Conservation (phyloP, 768 basidiomycete genomes). For the Jaapia argillacea region DNA sequence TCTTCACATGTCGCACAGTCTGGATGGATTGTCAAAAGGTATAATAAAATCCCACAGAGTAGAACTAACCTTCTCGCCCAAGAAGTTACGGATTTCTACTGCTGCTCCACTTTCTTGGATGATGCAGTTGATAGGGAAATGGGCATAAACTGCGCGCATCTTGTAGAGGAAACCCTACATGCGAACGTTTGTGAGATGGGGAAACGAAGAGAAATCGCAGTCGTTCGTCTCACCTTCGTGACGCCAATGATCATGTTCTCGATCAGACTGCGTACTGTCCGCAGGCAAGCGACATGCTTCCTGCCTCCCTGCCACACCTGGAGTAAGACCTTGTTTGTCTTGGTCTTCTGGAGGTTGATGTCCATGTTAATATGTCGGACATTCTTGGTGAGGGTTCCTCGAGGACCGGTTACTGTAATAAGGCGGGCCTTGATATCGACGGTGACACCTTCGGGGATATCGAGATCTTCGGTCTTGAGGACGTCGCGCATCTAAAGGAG, state of each 20-base stretch:
- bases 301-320: conserved; percentile 97
- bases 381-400: conserved; percentile 87
- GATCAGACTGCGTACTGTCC: conserved; percentile 92
- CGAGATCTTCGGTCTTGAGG: conserved; percentile 88
- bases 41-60: neutral
- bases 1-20: conserved; percentile 86
- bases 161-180: conserved; percentile 96
- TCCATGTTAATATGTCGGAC: conserved; percentile 94
- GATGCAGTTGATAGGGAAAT: conserved; percentile 99
- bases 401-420: conserved; percentile 86
- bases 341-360: conserved; percentile 73
- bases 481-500: conserved; percentile 77
- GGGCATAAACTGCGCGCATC: conserved; percentile 99
- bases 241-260: conserved; percentile 98
- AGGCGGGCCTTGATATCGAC: conserved; percentile 85
- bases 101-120: conserved; percentile 65
- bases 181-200: neutral
- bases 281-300: conserved; percentile 97
- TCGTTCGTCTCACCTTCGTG: conserved; percentile 56
- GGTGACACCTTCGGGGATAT: conserved; percentile 77
- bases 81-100: conserved; percentile 90
- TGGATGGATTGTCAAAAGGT: conserved; percentile 18
- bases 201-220: neutral
- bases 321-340: conserved; percentile 73
- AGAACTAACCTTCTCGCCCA: conserved; percentile 79